Evolutionary conservation across 2,329 filamentous ascomycete species (phyloP).

Genomic region (Aspergillus puulaauensis): DNA sequence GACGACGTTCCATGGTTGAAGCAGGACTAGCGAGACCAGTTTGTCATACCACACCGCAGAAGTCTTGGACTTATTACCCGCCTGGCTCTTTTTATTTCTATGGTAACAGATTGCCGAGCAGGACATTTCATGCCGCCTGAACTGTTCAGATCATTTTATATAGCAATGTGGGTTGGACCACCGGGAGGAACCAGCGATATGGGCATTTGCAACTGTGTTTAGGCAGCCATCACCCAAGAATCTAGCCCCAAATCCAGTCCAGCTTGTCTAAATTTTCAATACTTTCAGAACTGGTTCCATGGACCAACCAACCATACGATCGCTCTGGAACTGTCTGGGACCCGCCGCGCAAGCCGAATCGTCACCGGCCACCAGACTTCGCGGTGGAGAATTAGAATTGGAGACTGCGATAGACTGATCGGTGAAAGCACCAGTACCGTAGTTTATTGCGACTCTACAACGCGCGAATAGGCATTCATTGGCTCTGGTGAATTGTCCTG

Average conservation of each 20-base stretch:
- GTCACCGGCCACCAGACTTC: conserved; percentile 1
- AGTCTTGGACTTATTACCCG: no score
- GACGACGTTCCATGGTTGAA: no score
- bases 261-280: neutral
- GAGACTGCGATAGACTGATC: neutral
- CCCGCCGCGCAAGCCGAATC: conserved; percentile 7
- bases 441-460: neutral
- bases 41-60: no score
- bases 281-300: neutral
- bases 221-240: no score
- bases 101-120: no score
- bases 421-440: neutral
- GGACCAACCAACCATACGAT: neutral
- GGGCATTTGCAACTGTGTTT: neutral
- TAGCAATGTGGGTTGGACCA: no score
- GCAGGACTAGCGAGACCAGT: no score
- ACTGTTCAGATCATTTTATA: no score
- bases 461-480: neutral
- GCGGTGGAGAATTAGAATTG: neutral
- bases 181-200: no score
- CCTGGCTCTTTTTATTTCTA: no score
- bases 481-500: neutral
- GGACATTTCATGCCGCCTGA: no score
- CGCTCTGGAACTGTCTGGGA: neutral
- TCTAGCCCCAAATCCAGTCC: neutral